Base-by-base conservation (phyloP, 306 rosid species). In the Arachis hypogaea region DNA sequence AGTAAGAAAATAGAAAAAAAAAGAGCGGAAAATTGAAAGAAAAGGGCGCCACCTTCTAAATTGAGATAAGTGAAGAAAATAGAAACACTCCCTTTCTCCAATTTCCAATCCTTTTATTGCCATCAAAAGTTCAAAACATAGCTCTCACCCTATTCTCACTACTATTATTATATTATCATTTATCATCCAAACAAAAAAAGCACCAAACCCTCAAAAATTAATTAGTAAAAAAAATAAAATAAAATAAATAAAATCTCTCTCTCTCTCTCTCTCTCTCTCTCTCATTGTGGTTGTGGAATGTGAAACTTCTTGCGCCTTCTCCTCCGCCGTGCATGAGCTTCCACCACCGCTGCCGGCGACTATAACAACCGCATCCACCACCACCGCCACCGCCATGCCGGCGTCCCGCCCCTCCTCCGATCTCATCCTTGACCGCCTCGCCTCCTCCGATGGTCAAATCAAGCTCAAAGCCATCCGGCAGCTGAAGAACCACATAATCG, bases 381-480 rank as follows among this genome's bases (percentile, higher is more conserved):
- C 29, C 58, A n/a, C 58, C 58, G 33, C 28, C 28, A 41, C 69
- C 54, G 70, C 81, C 66, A 88, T 85, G 85, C 89, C 88, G 64
- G 69, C 87, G 60, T 56, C 78, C 18, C 69, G 79, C 10, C 56
- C 18, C 76, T 72, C 84, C 60, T 78, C 85, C 59, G 72, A 84
- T 46, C 86, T 76, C 74, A 85, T 86, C 58, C 52, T 86, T 33
- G 52, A 54, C 56, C 88, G 89, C n/a, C 76, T 88, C 16, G 50
- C 78, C 54, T 85, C 89, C 11, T 38, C 85, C 12, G 91, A 86
- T 61, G 18, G 71, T 57, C 75, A 85, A 44, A 73, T 84, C 63
- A 85, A 86, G 83, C 82, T 88, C 72, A 84, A 87, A 75, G 89
- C 93, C 12, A 86, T 86, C 79, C 73, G 93, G 41, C 89, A 88